Percentiles rank a stretch among this genome's conserved stretches.
Conservation (phyloP, 164 flowering plant species). For the Stephania cephalantha region DNA sequence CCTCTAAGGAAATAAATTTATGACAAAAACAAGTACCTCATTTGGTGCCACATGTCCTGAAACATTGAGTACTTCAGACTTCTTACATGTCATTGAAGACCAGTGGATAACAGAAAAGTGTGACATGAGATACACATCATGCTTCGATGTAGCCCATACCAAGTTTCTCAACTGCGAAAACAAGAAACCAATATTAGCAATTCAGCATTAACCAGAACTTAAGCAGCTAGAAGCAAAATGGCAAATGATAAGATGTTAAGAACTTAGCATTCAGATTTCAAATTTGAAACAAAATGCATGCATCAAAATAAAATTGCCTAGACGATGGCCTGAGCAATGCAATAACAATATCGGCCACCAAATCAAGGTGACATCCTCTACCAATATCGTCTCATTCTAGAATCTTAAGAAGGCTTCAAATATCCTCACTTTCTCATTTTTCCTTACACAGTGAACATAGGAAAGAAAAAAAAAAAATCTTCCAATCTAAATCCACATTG, state of each 20-base stretch:
- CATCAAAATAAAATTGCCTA: too few relatives aligned
- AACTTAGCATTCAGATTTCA: too few relatives aligned
- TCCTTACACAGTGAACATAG: too few relatives aligned
- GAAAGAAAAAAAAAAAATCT: too few relatives aligned
- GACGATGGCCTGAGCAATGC: too few relatives aligned
- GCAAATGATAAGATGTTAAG: not conserved
- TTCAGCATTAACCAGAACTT: not conserved
- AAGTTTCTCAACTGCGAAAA: constrained; percentile 52
- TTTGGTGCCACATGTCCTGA: constrained; percentile 58
- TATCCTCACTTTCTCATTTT: too few relatives aligned
- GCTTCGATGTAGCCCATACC: constrained; percentile 74
- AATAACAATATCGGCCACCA: too few relatives aligned
- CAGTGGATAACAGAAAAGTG: constrained; percentile 51
- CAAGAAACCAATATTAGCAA: constrained; percentile 13
- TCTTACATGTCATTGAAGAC: constrained; percentile 44
- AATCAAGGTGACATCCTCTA: too few relatives aligned
- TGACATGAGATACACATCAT: constrained; percentile 64
- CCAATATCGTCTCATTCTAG: too few relatives aligned
- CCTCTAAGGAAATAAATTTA: not conserved
- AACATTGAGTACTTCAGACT: constrained; percentile 50
- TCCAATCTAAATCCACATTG: too few relatives aligned
- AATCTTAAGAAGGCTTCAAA: too few relatives aligned
- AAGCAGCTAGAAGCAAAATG: not conserved
- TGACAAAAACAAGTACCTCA: constrained; percentile 33
- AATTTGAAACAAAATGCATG: too few relatives aligned